Conservation (phyloP, 108 stramenopile species). For the Fragilariopsis cylindrus region DNA sequence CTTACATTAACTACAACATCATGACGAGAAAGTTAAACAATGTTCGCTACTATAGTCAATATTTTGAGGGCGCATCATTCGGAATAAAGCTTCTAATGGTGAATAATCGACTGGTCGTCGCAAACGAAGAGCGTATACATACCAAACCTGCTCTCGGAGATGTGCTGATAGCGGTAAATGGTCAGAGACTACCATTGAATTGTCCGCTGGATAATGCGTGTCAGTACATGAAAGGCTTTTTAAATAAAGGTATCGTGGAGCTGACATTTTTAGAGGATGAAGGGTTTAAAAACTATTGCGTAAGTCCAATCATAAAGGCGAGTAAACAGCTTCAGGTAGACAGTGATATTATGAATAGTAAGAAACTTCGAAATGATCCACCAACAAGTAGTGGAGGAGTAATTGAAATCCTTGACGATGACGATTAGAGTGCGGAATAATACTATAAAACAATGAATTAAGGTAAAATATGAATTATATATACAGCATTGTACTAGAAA, state of each 20-base stretch:
- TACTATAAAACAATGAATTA: not conserved
- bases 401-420: conserved; percentile 38
- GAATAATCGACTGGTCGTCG: conserved; percentile 45
- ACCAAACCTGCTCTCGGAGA: conserved; percentile 50
- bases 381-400: conserved; percentile 15
- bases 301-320: not conserved
- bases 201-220: conserved; percentile 8
- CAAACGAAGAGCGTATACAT: not conserved
- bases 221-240: conserved; percentile 17
- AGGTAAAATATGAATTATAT: too few species aligned
- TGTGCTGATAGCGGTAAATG: conserved; percentile 61
- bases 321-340: too few species aligned
- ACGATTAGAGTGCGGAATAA: not conserved
- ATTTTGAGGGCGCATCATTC: conserved; percentile 28
- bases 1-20: not conserved
- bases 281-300: not conserved
- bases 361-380: conserved; percentile 11
- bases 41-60: conserved; percentile 32
- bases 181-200: not conserved
- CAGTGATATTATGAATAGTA: not conserved
- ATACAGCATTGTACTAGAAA: too few species aligned
- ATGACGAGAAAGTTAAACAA: not conserved
- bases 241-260: conserved; percentile 9
- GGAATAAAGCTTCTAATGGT: conserved; percentile 34
- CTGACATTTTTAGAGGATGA: conserved; percentile 17